A percentile compares a stretch with the other conserved stretches of the same genome.
Evolutionary conservation across 306 rosid genomes (phyloP).

Genomic region (Echinosophora koreensis): DNA sequence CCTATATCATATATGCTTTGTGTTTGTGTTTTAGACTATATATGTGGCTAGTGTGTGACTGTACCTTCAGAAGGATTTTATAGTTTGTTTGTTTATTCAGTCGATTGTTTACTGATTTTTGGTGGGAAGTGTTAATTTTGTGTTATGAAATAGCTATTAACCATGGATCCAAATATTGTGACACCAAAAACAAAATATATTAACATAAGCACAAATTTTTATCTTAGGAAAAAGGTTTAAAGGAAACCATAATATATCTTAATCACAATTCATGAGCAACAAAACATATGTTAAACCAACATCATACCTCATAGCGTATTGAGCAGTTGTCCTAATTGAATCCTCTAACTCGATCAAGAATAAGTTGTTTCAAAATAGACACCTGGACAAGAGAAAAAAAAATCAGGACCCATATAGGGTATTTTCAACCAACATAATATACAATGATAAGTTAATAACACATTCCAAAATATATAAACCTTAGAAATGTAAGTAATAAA

Average conservation of each 20-base stretch:
- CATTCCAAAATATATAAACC: conserved; percentile 6
- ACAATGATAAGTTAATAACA: background rate
- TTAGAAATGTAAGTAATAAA: conserved; percentile 40
- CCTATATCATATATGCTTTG: too few relatives aligned
- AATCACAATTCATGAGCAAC: conserved; percentile 15
- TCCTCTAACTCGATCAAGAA: conserved; percentile 77
- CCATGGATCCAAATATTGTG: too few relatives aligned
- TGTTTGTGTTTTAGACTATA: too few relatives aligned
- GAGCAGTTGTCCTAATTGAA: conserved; percentile 71
- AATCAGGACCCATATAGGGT: conserved; percentile 32
- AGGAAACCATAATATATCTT: background rate
- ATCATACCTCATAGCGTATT: conserved; percentile 81
- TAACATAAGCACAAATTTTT: background rate
- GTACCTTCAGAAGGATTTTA: too few relatives aligned
- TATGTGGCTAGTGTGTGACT: too few relatives aligned
- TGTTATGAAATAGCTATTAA: too few relatives aligned
- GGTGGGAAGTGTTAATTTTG: too few relatives aligned
- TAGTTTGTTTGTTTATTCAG: too few relatives aligned
- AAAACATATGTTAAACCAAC: background rate
- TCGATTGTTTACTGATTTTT: too few relatives aligned
- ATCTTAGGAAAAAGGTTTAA: background rate
- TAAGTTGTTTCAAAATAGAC: conserved; percentile 82
- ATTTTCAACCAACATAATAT: conserved; percentile 28
- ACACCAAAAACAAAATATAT: background rate
- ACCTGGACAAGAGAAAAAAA: conserved; percentile 62